Base-by-base conservation (phyloP, 306 rosid species). In the Castanea crenata region DNA sequence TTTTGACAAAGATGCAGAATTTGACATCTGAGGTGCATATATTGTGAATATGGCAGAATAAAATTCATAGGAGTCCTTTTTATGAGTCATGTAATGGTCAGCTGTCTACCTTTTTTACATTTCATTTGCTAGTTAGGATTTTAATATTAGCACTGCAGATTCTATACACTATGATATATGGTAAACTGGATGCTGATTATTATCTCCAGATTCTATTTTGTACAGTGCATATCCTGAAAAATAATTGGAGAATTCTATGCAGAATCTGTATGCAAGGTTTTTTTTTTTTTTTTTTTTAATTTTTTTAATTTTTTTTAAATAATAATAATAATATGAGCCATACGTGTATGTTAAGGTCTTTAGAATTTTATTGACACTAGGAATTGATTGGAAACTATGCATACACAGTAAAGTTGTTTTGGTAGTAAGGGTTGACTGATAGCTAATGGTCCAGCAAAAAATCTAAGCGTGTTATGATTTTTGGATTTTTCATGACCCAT, bases 1-100 rank as follows among this genome's bases (percentile, higher is more conserved):
- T 49, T 81, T 86, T 5, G 88, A 88, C 70, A 70, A 86, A 77
- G 88, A 82, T 72, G 51, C 73, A 11, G 89, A 83, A 31, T 38
- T 78, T 11, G 82, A 52, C 21, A 19, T 41, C 14, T 27, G 68
- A 75, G 71, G 51, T 73, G 25, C 2, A 25, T 73, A 75, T 55
- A 27, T 76, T 79, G 85, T 84, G 69, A 63, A 81, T 74, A 71
- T 59, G 18, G 27, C 38, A 55, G 32, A 81, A 67, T 79, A 76
- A 85, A 78, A 55, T 19, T 71, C 2, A 64, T 44, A 21, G 16
- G 54, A 65, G 74, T 74, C 52, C 27, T 3, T 56, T 19, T 56
- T 19, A 4, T 6, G 3, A 9, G 9, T 35, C 15, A 9, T 18
- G 46, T 8, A 23, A 4, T 25, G 38, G 54, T 19, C 27, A 4